Conservation (phyloP, 2,329 filamentous ascomycete species). For the Albophoma yamanashiensis region DNA sequence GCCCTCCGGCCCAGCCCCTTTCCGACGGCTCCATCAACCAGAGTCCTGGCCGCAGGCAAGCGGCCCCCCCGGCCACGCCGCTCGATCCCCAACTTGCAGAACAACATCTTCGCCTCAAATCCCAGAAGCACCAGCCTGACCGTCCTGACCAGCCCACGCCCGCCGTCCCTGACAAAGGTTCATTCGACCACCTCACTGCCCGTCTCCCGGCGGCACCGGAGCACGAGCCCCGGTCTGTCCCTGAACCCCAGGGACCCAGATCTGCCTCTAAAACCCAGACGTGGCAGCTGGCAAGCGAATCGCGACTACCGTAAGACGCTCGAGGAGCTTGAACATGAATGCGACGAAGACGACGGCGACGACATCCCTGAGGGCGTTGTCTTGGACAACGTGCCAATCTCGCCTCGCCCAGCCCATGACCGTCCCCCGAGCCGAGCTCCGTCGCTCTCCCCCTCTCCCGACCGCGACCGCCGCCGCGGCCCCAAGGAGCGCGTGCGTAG, state of each 20-base stretch:
- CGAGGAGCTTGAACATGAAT: conserved; percentile 64
- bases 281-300: conserved; percentile 64
- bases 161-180: conserved; percentile 14
- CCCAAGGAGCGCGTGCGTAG: conserved; percentile 42
- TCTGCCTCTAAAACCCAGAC: conserved; percentile 28
- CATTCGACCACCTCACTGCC: conserved; percentile 27
- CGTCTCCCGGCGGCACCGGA: conserved; percentile 31
- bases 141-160: conserved; percentile 24
- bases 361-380: conserved; percentile 72
- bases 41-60: conserved; percentile 18
- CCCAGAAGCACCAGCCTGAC: conserved; percentile 39
- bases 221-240: conserved; percentile 39
- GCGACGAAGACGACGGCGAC: conserved; percentile 62
- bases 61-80: conserved; percentile 26
- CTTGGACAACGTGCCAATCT: conserved; percentile 74
- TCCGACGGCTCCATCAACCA: conserved; percentile 16
- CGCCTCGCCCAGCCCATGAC: conserved; percentile 53
- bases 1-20: conserved; percentile 23
- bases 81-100: conserved; percentile 33
- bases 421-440: conserved; percentile 41
- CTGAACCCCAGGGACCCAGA: conserved; percentile 32
- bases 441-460: conserved; percentile 44
- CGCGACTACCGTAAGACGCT: conserved; percentile 51
- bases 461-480: conserved; percentile 31
- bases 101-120: conserved; percentile 33